phyloP scores from a whole-genome alignment of 106 monocot genomes.

The Dioscorea dumetorum region DNA sequence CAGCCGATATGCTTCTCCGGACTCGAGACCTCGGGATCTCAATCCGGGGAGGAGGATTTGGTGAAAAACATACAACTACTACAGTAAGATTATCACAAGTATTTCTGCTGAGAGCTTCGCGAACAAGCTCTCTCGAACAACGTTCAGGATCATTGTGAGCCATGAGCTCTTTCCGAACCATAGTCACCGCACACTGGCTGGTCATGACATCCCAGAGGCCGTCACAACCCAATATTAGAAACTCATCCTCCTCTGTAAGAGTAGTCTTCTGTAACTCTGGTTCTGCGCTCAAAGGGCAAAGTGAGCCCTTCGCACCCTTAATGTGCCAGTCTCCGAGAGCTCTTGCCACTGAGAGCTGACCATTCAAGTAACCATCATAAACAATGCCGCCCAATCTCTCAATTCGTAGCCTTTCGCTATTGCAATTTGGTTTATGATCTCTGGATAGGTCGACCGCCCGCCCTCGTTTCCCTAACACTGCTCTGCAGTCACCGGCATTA shows the following conservation, averaged over 20 bases:
- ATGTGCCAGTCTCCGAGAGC: conserved; percentile 64
- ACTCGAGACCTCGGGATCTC: conserved; percentile 62
- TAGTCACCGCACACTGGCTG: conserved; percentile 53
- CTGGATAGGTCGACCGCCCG: conserved; percentile 45
- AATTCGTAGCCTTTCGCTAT: conserved; percentile 27
- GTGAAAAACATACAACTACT: conserved; percentile 44
- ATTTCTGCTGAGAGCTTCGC: conserved; percentile 41
- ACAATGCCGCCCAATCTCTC: conserved; percentile 46
- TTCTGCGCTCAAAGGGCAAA: conserved; percentile 35
- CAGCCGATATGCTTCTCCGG: conserved; percentile 66
- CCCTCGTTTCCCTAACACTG: conserved; percentile 49
- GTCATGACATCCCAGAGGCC: conserved; percentile 68
- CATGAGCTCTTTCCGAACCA: conserved; percentile 50
- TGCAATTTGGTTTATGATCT: conserved; percentile 58
- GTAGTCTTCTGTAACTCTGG: conserved; percentile 36
- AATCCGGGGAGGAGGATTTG: conserved; percentile 42
- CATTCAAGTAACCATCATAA: conserved; percentile 54
- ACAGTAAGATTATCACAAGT: conserved; percentile 52
- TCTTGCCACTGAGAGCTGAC: conserved; percentile 48
- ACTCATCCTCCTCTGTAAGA: conserved; percentile 50
- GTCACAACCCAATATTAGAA: conserved; percentile 50
- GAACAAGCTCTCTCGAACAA: conserved; percentile 36
- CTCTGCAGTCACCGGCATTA: conserved; percentile 55
- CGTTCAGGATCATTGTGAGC: conserved; percentile 38
- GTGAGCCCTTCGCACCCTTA: conserved; percentile 47